These are phyloP conservation scores for Gardenia jasminoides DNA, from an alignment of 257 asterid genomes.

Conservation along the genomic window DNA sequence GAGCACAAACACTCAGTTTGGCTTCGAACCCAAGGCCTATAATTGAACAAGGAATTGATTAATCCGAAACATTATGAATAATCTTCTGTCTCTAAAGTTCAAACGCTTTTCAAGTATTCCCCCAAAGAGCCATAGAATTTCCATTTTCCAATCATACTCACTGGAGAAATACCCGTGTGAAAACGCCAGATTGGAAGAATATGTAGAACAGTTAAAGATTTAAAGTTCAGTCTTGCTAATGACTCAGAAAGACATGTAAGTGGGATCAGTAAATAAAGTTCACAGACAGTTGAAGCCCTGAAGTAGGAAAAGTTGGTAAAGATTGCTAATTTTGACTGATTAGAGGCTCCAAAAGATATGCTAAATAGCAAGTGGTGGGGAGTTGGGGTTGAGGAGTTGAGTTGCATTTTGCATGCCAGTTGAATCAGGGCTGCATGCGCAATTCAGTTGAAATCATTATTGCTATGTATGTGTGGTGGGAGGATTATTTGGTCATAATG, in stretches of 20 bases:
- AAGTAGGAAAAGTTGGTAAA: background rate
- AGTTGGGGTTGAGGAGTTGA: background rate
- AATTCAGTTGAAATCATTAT: background rate
- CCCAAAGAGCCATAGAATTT: background rate
- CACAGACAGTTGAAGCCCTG: background rate
- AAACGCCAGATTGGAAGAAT: background rate
- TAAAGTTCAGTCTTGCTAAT: background rate
- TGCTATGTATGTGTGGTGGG: background rate
- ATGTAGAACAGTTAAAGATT: background rate
- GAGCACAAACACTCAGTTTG: too few species aligned
- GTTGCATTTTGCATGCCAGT: conserved; percentile 5
- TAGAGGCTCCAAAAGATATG: background rate
- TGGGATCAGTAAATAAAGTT: background rate
- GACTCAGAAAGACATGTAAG: background rate
- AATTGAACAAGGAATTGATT: too few species aligned
- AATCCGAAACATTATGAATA: too few species aligned
- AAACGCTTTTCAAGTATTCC: background rate
- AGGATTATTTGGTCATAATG: background rate
- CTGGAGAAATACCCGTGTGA: background rate
- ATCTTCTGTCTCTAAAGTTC: background rate
- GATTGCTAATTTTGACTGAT: background rate
- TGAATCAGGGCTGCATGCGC: conserved; percentile 9
- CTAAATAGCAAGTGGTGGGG: background rate
- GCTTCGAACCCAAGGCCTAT: too few species aligned
- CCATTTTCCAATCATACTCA: background rate